These are phyloP conservation scores for Xylaria sp. DNA, from an alignment of 495 filamentous ascomycete species.

Conservation along the genomic window DNA sequence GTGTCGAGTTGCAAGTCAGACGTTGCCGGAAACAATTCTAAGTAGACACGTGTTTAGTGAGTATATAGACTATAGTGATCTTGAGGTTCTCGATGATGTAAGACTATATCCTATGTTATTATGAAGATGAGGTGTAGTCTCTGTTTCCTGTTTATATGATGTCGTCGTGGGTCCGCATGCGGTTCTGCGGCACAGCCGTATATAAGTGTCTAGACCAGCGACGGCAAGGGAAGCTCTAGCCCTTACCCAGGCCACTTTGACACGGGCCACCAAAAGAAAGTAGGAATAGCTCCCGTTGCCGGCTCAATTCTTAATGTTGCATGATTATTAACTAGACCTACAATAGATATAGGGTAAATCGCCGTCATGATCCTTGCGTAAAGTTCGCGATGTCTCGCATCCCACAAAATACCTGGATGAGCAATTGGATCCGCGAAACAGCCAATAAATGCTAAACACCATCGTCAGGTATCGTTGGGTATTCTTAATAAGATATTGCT, in stretches of 20 bases:
- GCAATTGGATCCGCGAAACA: too few species aligned
- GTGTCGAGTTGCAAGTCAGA: neutral
- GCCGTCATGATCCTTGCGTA: too few species aligned
- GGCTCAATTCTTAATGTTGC: neutral
- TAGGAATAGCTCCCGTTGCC: too few species aligned
- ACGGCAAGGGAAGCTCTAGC: neutral
- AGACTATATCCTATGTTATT: neutral
- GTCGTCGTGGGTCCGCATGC: neutral
- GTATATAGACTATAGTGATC: neutral
- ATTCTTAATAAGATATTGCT: too few species aligned
- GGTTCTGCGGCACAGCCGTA: slow-evolving; percentile 1
- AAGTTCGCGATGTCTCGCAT: too few species aligned
- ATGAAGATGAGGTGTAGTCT: neutral
- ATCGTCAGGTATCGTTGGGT: too few species aligned
- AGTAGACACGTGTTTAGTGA: neutral
- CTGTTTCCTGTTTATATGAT: neutral
- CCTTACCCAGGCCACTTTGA: neutral
- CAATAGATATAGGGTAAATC: too few species aligned
- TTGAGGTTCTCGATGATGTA: neutral
- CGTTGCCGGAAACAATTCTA: neutral
- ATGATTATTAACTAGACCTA: too few species aligned
- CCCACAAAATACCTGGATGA: too few species aligned
- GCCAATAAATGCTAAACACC: too few species aligned
- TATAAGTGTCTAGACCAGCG: neutral
- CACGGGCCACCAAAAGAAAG: neutral